phyloP scores from a whole-genome alignment of 306 rosid species.

The Gleditsia sinensis region DNA sequence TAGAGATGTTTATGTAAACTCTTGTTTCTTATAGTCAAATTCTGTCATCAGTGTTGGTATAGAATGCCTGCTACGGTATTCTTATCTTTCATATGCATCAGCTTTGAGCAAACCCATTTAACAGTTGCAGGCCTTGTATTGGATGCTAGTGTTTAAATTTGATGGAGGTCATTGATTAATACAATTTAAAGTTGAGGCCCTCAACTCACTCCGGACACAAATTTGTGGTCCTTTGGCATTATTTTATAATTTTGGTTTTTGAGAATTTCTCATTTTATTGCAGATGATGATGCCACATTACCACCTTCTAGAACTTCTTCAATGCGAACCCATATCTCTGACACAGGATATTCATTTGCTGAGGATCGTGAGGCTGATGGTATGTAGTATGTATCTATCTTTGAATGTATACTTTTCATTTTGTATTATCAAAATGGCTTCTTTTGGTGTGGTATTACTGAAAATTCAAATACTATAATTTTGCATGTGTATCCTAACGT shows the following conservation, averaged over 20 bases:
- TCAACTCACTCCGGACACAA: background rate
- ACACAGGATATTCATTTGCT: slow-evolving; percentile 46
- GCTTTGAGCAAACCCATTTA: background rate
- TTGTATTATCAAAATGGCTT: slow-evolving; percentile 15
- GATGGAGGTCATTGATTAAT: slow-evolving; percentile 5
- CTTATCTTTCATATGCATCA: background rate
- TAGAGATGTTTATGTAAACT: background rate
- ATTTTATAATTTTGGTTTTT: slow-evolving; percentile 28
- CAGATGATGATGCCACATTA: slow-evolving; percentile 59
- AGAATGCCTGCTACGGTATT: background rate
- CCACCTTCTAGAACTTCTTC: slow-evolving; percentile 62
- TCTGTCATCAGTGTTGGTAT: background rate
- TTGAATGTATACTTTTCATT: slow-evolving; percentile 3
- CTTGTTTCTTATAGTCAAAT: background rate
- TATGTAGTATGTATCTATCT: slow-evolving; percentile 28
- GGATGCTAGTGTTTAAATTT: slow-evolving; percentile 2
- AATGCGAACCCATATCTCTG: slow-evolving; percentile 44
- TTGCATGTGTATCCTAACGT: slow-evolving; percentile 23
- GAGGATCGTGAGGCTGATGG: slow-evolving; percentile 68
- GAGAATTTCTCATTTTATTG: slow-evolving; percentile 31
- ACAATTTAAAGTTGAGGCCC: background rate
- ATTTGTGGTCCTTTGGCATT: slow-evolving; percentile 16
- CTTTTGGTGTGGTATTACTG: slow-evolving; percentile 14
- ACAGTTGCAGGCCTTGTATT: background rate
- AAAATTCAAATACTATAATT: slow-evolving; percentile 21